phyloP scores from a whole-genome alignment of 495 filamentous ascomycete genomes.

The Lichenothelia convexa region DNA sequence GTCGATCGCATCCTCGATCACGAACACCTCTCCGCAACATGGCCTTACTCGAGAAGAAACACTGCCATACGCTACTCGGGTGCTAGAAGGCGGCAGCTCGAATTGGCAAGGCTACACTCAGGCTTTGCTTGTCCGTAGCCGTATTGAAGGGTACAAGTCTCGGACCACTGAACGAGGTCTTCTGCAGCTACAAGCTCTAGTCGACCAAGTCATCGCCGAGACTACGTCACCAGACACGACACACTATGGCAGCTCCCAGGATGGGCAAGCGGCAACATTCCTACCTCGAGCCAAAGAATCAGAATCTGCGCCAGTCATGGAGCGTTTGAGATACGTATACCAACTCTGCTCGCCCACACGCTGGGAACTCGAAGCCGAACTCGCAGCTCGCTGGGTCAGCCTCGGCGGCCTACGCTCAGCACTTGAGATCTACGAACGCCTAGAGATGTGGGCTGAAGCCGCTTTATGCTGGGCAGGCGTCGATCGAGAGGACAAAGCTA shows the following conservation, averaged over 20 bases:
- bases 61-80: constrained; percentile 71
- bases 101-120: constrained; percentile 99
- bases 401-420: constrained; percentile 77
- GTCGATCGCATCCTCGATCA: constrained; percentile 65
- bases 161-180: constrained; percentile 77
- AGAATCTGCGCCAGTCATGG: constrained; percentile 58
- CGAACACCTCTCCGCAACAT: constrained; percentile 67
- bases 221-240: constrained; percentile 33
- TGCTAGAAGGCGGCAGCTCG: constrained; percentile 70
- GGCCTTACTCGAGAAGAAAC: constrained; percentile 84
- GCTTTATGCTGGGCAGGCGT: constrained; percentile 73
- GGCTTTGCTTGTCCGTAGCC: constrained; percentile 66
- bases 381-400: constrained; percentile 76
- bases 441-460: constrained; percentile 90
- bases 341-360: constrained; percentile 63
- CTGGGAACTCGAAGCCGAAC: constrained; percentile 86
- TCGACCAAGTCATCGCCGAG: constrained; percentile 88
- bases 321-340: constrained; percentile 68
- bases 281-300: constrained; percentile 56
- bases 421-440: constrained; percentile 85
- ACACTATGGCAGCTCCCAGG: constrained; percentile 8
- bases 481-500: constrained; percentile 71
- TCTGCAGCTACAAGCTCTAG: constrained; percentile 85
- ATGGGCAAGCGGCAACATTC: constrained; percentile 40
- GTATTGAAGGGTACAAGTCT: constrained; percentile 71